Percentiles rank a stretch among this genome's conserved stretches.
phyloP scores from a whole-genome alignment of 2,329 filamentous ascomycete genomes.

The Claviceps purpurea region DNA sequence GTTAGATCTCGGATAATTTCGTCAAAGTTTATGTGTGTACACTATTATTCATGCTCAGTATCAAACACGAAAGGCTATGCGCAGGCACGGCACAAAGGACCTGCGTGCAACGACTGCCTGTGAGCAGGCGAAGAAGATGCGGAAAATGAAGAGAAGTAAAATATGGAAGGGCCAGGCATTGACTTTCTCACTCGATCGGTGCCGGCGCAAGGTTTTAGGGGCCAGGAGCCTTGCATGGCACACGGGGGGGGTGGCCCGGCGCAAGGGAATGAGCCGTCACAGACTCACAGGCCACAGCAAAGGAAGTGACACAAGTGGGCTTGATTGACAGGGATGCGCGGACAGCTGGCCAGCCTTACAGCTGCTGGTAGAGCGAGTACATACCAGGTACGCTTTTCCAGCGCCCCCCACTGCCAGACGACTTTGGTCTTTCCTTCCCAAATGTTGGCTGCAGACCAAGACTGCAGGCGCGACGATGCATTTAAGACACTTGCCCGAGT shows the following conservation, averaged over 20 bases:
- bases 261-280: constrained; percentile 1
- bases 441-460: background rate
- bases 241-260: constrained; percentile 3
- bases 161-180: constrained; percentile 2
- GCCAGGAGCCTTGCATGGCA: constrained; percentile 4
- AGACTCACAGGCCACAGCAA: background rate
- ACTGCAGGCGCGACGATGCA: constrained; percentile 2
- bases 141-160: constrained; percentile 1
- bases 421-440: background rate
- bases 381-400: constrained; percentile 2
- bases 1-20: background rate
- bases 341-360: background rate
- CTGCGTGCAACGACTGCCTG: background rate
- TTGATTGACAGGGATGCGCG: background rate
- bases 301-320: background rate
- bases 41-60: background rate
- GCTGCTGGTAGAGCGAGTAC: background rate
- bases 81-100: background rate
- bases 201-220: constrained; percentile 4
- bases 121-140: background rate
- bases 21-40: background rate
- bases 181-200: constrained; percentile 3
- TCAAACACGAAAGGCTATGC: background rate
- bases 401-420: background rate
- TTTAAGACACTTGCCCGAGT: background rate